Evolutionary conservation across 2,329 filamentous ascomycete genomes (phyloP).

Genomic region (Paradendryphiella salina): DNA sequence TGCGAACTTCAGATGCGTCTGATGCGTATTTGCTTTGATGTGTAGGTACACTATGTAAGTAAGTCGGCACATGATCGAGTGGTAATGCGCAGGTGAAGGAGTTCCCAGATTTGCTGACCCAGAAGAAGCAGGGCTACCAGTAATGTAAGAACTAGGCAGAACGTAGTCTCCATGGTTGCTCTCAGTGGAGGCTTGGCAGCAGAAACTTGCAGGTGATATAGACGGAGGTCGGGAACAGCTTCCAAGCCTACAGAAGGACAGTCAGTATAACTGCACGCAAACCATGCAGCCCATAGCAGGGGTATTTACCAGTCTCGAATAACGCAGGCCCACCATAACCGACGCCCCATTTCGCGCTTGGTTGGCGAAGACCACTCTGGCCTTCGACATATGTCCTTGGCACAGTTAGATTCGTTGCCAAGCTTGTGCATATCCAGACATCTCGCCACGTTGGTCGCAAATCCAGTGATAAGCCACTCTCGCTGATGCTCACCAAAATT

Average conservation of each 20-base stretch:
- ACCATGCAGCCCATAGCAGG: not conserved
- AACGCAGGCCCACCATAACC: constrained; percentile 19
- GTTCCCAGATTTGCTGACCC: not conserved
- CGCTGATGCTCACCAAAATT: constrained; percentile 19
- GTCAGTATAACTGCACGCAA: not conserved
- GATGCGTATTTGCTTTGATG: constrained; percentile 18
- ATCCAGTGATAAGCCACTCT: constrained; percentile 18
- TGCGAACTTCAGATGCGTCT: constrained; percentile 12
- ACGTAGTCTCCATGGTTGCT: constrained; percentile 5
- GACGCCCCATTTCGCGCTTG: constrained; percentile 11
- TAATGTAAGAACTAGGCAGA: not conserved
- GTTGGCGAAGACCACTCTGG: constrained; percentile 11
- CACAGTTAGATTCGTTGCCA: constrained; percentile 9
- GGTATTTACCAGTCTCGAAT: constrained; percentile 14
- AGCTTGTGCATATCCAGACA: constrained; percentile 20
- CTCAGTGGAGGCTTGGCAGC: constrained; percentile 13
- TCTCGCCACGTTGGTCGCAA: constrained; percentile 14
- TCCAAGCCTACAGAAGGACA: constrained; percentile 8
- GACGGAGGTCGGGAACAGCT: constrained; percentile 17
- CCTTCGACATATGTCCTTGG: constrained; percentile 11
- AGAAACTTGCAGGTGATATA: constrained; percentile 16
- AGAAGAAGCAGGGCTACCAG: constrained; percentile 4
- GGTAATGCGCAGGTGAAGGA: constrained; percentile 16
- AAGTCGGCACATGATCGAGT: constrained; percentile 14
- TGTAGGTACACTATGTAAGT: constrained; percentile 17